Evolutionary conservation across 148 eudicot genomes (phyloP), one percentile per base, ranked within the genome.

Genomic region (Bassia scoparia): DNA sequence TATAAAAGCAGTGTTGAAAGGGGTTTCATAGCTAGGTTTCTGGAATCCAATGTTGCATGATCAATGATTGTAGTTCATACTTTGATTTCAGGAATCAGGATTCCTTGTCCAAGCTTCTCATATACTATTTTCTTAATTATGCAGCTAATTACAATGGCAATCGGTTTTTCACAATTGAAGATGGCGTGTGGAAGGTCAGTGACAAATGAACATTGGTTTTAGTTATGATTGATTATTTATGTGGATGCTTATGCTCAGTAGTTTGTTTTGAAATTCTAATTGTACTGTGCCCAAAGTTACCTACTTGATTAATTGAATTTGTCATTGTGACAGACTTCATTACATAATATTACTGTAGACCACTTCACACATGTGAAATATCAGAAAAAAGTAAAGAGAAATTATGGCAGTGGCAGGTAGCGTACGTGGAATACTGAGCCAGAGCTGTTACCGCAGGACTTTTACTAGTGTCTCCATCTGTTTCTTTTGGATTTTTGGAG

Each of bases 111-210:
- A 23, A 23, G 54, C 37, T 83, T 77, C 70, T 78, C 59, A 74
- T 68, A n/a, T 58, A 16, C 11, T 26, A 31, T 33, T 67, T 64
- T 82, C 68, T 75, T 46, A 38, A 81, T 61, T 71, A 75, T 61
- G 87, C 91, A 94, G 98, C 93, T 73, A 81, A 72, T 53, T 94
- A 94, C 74, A 97, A 94, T 69, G 98, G 98, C 76, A 69, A 94
- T 76, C 86, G 81, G 43, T 94, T 94, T 76, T 73, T 94, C 68
- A 94, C 98, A 66, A 63, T 88, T 58, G 87, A 88, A 78, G 83
- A 88, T 86, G 96, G 90, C 29, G 82, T 86, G 66, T 58, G 97
- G 90, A 91, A 94, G 86, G 97, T 94, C 82, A 86, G 91, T 78
- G 35, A 52, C 59, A n/a, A 27, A 41, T 71, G 31, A 64, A 23